Base-by-base conservation (phyloP, 805 yeast genomes). In the Wickerhamiella spandovensis region DNA sequence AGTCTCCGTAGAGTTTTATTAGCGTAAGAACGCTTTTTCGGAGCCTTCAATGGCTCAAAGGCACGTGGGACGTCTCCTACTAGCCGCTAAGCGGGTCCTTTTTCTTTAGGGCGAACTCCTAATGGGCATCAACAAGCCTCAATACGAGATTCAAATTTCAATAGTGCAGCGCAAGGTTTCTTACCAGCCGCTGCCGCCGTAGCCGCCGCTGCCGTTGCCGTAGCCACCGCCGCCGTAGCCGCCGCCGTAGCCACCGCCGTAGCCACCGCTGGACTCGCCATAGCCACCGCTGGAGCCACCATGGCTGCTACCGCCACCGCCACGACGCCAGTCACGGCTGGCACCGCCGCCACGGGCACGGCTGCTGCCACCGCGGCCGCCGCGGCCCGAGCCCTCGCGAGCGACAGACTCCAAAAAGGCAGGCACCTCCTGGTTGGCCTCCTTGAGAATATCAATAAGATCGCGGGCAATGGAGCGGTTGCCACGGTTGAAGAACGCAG, bases 351-450 rank as follows among this genome's bases (percentile, higher is more conserved):
- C 54, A 47, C 65, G 65, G 51, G 72, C 62, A 50, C 79, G 72
- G 57, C 81, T 72, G 57, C 81, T 72, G 50, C 73, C 68, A 54
- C 80, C 72, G 56, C 79, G 73, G 53, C 84, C 77, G 20, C 72
- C 62, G 54, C 79, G 68, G 53, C 76, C 75, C 54, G 72, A 71
- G 47, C 79, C 67, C 73, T 88, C 97, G 73, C 94, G 83, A 53
- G 84, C 74, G 58, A 88, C 79, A 55, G 81, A 77, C 58, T 75
- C 77, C 68, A 92, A 77, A 75, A 92, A 92, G 54, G 77, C 78
- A 58, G 99, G 99, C 57, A 89, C 84, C 69, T 90, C 97, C 75
- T 92, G 99, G 74, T 92, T 90, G 56, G 98, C 97, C 73, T 92
- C 99, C 58, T 79, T 67, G 64, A 92, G 79, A 61, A 92, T 77